Conservation (phyloP, 1,284 basidiomycete genomes). For the Heterobasidion irregulare region DNA sequence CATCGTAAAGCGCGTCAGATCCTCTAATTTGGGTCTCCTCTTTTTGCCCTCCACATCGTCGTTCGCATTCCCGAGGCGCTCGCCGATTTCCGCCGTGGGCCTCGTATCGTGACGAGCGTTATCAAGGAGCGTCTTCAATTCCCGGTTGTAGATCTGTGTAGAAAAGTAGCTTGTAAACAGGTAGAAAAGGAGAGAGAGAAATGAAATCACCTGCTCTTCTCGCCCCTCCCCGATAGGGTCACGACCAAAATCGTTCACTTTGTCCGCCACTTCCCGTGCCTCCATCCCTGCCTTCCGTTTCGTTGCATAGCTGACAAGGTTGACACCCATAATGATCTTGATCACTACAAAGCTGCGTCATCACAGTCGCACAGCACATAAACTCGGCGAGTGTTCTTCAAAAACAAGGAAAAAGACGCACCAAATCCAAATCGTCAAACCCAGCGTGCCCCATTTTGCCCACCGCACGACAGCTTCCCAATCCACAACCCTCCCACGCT, state of each 20-base stretch:
- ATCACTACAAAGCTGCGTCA: slow-evolving; percentile 65
- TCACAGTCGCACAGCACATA: neutral
- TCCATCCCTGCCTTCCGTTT: slow-evolving; percentile 71
- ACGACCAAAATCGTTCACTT: slow-evolving; percentile 78
- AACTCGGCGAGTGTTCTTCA: neutral
- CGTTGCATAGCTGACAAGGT: slow-evolving; percentile 79
- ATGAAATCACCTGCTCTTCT: slow-evolving; percentile 64
- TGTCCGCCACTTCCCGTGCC: slow-evolving; percentile 60
- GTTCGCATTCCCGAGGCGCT: slow-evolving; percentile 20
- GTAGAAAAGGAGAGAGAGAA: neutral
- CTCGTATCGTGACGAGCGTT: slow-evolving; percentile 61
- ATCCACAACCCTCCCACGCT: slow-evolving; percentile 24
- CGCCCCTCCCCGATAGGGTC: slow-evolving; percentile 82
- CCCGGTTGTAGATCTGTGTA: slow-evolving; percentile 67
- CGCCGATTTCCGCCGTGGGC: slow-evolving; percentile 64
- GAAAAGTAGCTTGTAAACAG: slow-evolving; percentile 2
- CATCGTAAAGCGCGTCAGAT: slow-evolving; percentile 89
- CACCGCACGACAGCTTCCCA: slow-evolving; percentile 43
- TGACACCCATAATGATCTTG: slow-evolving; percentile 85
- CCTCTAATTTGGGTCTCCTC: slow-evolving; percentile 66
- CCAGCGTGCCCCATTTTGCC: slow-evolving; percentile 60
- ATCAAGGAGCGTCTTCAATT: slow-evolving; percentile 67
- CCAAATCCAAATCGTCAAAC: slow-evolving; percentile 76
- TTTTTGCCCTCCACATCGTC: slow-evolving; percentile 36
- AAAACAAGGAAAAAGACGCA: slow-evolving; percentile 23